Base-by-base conservation (phyloP, 1,284 basidiomycete species). In the Coniferiporia sulphurascens region DNA sequence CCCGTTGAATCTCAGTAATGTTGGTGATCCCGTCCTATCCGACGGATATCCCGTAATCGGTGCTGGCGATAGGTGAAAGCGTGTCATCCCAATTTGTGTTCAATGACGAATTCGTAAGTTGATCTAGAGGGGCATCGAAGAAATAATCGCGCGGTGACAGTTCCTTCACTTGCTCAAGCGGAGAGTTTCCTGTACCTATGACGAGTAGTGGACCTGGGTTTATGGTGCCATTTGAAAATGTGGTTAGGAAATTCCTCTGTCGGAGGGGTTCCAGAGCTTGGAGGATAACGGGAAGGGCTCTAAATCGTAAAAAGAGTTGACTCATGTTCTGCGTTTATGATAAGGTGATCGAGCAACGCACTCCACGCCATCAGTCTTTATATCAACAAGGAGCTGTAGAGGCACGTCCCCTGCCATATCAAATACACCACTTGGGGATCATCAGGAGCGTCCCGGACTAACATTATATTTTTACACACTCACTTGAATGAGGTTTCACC, bases 161-260 rank as follows among this genome's bases (percentile, higher is more conserved):
- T 3, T 72, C 74, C 64, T 76, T 73, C 55, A 83, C 74, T 6
- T 69, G 72, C 32, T 76, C 75, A 7, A 82, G 70, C n/a, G 80
- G 80, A n/a, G 80, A 78, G 67, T 81, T 81, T 21, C 81, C 81
- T 1, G 81, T 82, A 15, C 81, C 81, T 51, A 82, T 70, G 32
- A 79, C 79, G 4, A 76, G 76, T 4, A 83, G 67, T 7, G 74
- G 72, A 17, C 73, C 74, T 7, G 52, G 52, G 1, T 65, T 75
- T 19, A 81, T 63, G 3, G 66, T 72, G 21, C 75, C 77, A 55
- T 78, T 75, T 1, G 70, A 66, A 60, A 76, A 77, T 1, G 78
- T 82, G 4, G 80, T 80, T 43, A 83, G 70, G 65, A 76, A 81
- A 3, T 77, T 77, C 19, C 66, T 69, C 10, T 69, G 63, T 10